Evolutionary conservation across 192 early-diverging fungal species (phyloP).

Genomic region (Paraglomus brasilianum): DNA sequence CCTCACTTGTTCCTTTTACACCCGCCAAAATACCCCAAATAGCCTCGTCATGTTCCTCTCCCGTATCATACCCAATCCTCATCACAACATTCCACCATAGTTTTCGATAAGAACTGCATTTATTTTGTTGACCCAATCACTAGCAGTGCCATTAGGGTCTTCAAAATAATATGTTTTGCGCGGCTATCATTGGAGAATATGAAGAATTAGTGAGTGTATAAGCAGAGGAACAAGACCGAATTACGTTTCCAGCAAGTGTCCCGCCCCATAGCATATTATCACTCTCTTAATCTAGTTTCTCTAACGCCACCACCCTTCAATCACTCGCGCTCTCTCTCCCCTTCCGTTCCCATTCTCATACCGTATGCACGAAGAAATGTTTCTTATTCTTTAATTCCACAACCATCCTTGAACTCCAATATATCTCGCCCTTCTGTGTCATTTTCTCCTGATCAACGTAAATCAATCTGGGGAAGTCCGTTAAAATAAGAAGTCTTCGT

Average conservation of each 20-base stretch:
- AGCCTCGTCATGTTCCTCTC: too few species aligned
- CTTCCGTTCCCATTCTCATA: slow-evolving; percentile 29
- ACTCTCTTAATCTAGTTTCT: too few species aligned
- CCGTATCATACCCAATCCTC: background rate
- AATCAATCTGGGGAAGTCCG: slow-evolving; percentile 63
- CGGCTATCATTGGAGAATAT: slow-evolving; percentile 30
- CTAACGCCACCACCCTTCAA: too few species aligned
- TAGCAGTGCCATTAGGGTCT: slow-evolving; percentile 44
- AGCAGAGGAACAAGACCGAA: slow-evolving; percentile 3
- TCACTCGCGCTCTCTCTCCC: too few species aligned
- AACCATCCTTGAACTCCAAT: slow-evolving; percentile 54
- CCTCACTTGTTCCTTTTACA: too few species aligned
- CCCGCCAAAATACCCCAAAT: too few species aligned
- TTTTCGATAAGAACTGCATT: slow-evolving; percentile 45
- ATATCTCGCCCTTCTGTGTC: slow-evolving; percentile 56
- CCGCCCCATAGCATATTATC: background rate
- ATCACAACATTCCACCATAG: slow-evolving; percentile 47
- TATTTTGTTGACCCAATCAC: slow-evolving; percentile 52
- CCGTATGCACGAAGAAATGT: slow-evolving; percentile 63
- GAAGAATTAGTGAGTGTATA: slow-evolving; percentile 4
- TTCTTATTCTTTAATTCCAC: slow-evolving; percentile 62
- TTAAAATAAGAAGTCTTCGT: slow-evolving; percentile 62
- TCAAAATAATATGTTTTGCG: slow-evolving; percentile 60
- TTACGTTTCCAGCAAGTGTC: background rate
- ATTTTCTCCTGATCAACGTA: slow-evolving; percentile 64